Percentiles rank a stretch among this genome's conserved stretches.
Conservation (phyloP, 2,329 filamentous ascomycete genomes). For the Tolypocladium endophyticum region DNA sequence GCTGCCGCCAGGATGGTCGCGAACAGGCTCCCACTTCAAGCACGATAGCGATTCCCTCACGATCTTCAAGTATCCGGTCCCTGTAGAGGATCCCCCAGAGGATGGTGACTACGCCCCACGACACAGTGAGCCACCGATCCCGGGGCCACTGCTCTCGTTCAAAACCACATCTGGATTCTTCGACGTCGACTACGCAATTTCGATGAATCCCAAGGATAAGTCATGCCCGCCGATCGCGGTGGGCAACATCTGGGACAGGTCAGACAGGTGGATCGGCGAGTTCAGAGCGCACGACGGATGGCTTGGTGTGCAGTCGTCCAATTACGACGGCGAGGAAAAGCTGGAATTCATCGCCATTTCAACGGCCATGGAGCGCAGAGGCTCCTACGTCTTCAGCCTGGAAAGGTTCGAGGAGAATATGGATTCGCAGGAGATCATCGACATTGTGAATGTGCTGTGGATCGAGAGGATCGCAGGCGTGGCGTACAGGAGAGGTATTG, state of each 20-base stretch:
- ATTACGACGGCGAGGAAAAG: constrained; percentile 32
- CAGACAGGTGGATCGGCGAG: constrained; percentile 27
- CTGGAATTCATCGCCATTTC: constrained; percentile 34
- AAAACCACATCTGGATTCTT: constrained; percentile 26
- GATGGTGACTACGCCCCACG: constrained; percentile 18
- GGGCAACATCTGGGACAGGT: constrained; percentile 28
- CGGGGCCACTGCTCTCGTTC: constrained; percentile 29
- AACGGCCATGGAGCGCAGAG: constrained; percentile 28
- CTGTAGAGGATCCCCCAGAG: constrained; percentile 22
- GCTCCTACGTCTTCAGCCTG: constrained; percentile 26
- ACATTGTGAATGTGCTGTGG: constrained; percentile 37
- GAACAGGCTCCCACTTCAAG: constrained; percentile 23
- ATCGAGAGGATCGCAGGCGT: constrained; percentile 33
- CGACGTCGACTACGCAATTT: constrained; percentile 28
- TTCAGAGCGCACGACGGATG: constrained; percentile 34
- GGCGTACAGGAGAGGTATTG: constrained; percentile 29
- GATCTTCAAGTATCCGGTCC: constrained; percentile 31
- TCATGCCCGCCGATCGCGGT: constrained; percentile 29
- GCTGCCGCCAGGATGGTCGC: constrained; percentile 29
- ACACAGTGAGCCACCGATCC: constrained; percentile 19
- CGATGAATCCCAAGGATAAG: constrained; percentile 22
- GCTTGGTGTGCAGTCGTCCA: constrained; percentile 34
- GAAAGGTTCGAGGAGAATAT: constrained; percentile 29
- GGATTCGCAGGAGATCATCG: constrained; percentile 29
- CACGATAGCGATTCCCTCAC: constrained; percentile 29